Evolutionary conservation across 805 yeast species (phyloP).

Genomic region (Ogataea naganishii): DNA sequence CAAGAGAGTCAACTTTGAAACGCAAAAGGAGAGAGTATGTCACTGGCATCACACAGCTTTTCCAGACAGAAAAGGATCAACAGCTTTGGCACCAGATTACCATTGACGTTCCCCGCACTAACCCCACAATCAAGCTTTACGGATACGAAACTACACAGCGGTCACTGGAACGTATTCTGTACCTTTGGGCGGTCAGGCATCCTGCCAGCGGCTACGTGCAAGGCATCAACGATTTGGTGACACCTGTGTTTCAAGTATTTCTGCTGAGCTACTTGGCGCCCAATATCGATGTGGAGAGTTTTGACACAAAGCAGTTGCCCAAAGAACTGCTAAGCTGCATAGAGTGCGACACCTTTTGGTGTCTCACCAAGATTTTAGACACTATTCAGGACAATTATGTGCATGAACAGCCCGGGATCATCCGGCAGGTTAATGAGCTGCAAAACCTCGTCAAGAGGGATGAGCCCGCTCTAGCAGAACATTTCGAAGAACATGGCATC

Average conservation of each 20-base stretch:
- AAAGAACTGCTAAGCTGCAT: constrained; percentile 53
- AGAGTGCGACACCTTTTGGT: constrained; percentile 98
- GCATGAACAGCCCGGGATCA: constrained; percentile 96
- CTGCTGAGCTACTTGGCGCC: constrained; percentile 53
- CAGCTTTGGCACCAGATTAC: constrained; percentile 92
- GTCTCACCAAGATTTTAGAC: constrained; percentile 81
- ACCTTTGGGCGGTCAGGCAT: constrained; percentile 92
- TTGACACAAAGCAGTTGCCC: constrained; percentile 58
- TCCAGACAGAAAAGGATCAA: constrained; percentile 51
- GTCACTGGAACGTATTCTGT: constrained; percentile 71
- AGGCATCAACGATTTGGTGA: constrained; percentile 89
- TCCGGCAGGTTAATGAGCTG: constrained; percentile 79
- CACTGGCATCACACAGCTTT: constrained; percentile 65
- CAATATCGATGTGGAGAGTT: constrained; percentile 38
- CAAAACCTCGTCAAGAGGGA: constrained; percentile 72
- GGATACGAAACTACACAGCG: constrained; percentile 62
- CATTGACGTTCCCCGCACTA: constrained; percentile 91
- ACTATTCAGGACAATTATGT: constrained; percentile 95
- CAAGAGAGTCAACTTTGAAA: constrained; percentile 61
- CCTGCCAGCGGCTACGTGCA: constrained; percentile 98
- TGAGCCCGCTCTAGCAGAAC: constrained; percentile 63
- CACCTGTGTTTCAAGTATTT: constrained; percentile 89
- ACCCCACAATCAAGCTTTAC: constrained; percentile 74
- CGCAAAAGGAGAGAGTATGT: constrained; percentile 81
- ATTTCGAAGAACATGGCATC: constrained; percentile 73